These are phyloP conservation scores for Verticillium dahliae DNA, from an alignment of 2,329 filamentous ascomycete genomes.

Conservation along the genomic window DNA sequence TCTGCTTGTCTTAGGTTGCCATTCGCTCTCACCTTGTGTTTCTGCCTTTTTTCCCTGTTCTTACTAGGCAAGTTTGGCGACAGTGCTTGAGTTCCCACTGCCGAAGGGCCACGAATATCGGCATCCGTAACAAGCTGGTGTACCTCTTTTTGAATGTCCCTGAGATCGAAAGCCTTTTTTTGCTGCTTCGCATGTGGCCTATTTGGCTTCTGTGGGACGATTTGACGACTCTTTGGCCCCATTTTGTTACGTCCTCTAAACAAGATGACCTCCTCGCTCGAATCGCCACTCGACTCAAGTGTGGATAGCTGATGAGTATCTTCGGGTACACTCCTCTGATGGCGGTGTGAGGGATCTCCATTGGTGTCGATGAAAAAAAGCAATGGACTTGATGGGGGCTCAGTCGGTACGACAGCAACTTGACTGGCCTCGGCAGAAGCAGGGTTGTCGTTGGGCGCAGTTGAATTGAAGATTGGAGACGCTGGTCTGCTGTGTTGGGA, in stretches of 20 bases:
- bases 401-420: neutral
- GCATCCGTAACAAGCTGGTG: slow-evolving; percentile 17
- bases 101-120: too few relatives aligned
- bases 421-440: neutral
- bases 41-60: slow-evolving; percentile 6
- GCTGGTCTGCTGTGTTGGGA: neutral
- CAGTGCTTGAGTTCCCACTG: too few relatives aligned
- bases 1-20: neutral
- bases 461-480: neutral
- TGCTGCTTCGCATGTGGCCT: slow-evolving; percentile 3
- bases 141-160: slow-evolving; percentile 25
- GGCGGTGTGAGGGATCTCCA: slow-evolving; percentile 15
- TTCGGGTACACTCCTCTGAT: slow-evolving; percentile 4
- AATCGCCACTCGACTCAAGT: slow-evolving; percentile 22
- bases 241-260: slow-evolving; percentile 49
- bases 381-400: neutral
- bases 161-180: slow-evolving; percentile 11
- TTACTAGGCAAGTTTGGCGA: slow-evolving; percentile 4
- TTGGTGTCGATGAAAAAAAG: slow-evolving; percentile 31
- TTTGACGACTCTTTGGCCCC: slow-evolving; percentile 5
- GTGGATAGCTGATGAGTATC: neutral
- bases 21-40: neutral
- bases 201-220: neutral
- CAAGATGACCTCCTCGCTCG: slow-evolving; percentile 68
- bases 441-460: neutral